Conservation (phyloP, 1,284 basidiomycete genomes). For the Serendipita sp. region DNA sequence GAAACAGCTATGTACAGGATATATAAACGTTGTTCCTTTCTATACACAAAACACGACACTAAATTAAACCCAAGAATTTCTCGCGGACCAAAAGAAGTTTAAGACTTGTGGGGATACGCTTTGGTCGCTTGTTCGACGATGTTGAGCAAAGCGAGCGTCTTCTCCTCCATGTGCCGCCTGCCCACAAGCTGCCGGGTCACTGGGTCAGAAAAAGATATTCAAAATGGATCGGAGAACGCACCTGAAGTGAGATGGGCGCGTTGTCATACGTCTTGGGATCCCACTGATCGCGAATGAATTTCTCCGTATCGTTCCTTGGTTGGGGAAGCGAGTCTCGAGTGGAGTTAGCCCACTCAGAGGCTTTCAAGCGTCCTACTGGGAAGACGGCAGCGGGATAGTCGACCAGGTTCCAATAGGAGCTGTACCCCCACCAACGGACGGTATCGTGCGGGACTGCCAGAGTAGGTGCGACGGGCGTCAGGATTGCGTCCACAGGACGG, state of each 20-base stretch:
- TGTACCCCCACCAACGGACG: slow-evolving; percentile 38
- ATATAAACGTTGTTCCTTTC: no score
- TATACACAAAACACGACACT: no score
- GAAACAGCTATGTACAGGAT: no score
- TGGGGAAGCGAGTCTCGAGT: background rate
- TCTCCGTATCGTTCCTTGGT: slow-evolving; percentile 28
- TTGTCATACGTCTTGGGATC: slow-evolving; percentile 29
- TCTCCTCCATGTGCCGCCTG: slow-evolving; percentile 35
- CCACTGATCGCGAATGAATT: slow-evolving; percentile 30
- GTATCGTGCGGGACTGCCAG: slow-evolving; percentile 37
- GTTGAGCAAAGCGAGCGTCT: slow-evolving; percentile 30
- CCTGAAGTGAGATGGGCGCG: slow-evolving; percentile 32
- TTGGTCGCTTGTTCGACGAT: slow-evolving; percentile 25
- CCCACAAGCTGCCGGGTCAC: slow-evolving; percentile 25
- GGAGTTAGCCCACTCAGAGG: slow-evolving; percentile 2
- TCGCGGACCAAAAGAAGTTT: no score
- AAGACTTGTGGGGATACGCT: background rate
- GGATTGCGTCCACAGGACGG: slow-evolving; percentile 38
- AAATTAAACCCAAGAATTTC: no score
- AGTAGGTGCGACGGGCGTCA: slow-evolving; percentile 38
- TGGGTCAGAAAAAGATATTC: background rate
- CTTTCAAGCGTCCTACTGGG: slow-evolving; percentile 28
- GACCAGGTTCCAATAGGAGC: slow-evolving; percentile 40
- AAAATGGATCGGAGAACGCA: background rate
- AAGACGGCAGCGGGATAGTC: slow-evolving; percentile 41